Percentiles rank a stretch among this genome's conserved stretches.
Evolutionary conservation across 345 rosid genomes (phyloP).

Genomic region (Noccaea caerulescens): DNA sequence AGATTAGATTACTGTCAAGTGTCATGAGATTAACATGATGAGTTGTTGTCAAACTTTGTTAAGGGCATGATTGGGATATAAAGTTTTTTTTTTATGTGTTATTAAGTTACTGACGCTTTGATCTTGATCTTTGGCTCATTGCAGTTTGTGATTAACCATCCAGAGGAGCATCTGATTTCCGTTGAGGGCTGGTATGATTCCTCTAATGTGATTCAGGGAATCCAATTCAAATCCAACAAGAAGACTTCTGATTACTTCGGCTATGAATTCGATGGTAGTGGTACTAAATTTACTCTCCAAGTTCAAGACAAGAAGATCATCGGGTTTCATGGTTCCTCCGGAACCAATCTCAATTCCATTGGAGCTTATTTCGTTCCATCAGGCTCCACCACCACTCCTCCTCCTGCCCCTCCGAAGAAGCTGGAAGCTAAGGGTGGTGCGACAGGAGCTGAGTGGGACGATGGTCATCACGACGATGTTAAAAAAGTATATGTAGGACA

Average conservation of each 20-base stretch:
- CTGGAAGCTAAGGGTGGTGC: conserved; percentile 35
- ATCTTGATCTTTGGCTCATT: background rate
- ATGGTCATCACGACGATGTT: conserved; percentile 39
- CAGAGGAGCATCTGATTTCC: conserved; percentile 39
- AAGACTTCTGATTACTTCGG: conserved; percentile 34
- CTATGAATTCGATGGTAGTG: conserved; percentile 2
- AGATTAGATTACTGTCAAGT: too few species aligned
- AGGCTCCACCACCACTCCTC: background rate
- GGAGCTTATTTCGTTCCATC: conserved; percentile 41
- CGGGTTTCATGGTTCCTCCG: conserved; percentile 40
- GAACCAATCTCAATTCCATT: conserved; percentile 26
- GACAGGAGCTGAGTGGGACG: background rate
- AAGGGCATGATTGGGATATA: too few species aligned
- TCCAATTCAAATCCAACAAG: conserved; percentile 33
- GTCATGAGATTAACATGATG: too few species aligned
- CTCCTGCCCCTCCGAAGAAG: conserved; percentile 9
- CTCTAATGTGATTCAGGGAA: conserved; percentile 22
- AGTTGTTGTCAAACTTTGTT: too few species aligned
- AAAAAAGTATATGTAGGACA: conserved; percentile 41
- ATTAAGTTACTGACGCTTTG: background rate
- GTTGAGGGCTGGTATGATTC: conserved; percentile 37
- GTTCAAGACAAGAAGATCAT: conserved; percentile 35
- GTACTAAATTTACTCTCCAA: conserved; percentile 31
- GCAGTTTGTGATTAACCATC: conserved; percentile 41
- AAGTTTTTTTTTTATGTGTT: background rate